Conservation (phyloP, 2,329 filamentous ascomycete species). For the Pseudopyricularia javanii region DNA sequence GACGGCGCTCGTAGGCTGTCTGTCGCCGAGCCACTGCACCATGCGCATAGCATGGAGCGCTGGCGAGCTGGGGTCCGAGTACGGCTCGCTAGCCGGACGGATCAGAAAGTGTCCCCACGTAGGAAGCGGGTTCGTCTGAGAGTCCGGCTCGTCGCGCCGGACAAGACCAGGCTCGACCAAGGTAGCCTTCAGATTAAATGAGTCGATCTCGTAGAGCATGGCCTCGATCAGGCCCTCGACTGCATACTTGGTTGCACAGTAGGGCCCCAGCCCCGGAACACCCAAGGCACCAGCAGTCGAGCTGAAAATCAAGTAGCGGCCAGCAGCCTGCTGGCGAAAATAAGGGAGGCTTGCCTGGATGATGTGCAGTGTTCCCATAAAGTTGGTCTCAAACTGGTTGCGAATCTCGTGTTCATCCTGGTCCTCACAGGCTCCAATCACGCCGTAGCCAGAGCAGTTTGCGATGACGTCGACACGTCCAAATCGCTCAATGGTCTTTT, state of each 20-base stretch:
- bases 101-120: conserved; percentile 89
- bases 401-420: conserved; percentile 91
- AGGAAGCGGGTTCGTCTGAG: conserved; percentile 41
- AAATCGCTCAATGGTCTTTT: conserved; percentile 60
- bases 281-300: conserved; percentile 87
- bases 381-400: conserved; percentile 96
- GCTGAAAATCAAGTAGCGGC: conserved; percentile 89
- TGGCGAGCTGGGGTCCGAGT: conserved; percentile 64
- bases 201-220: conserved; percentile 89
- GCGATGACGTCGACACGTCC: conserved; percentile 78
- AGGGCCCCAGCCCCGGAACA: conserved; percentile 83
- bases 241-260: conserved; percentile 95
- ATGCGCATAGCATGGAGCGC: conserved; percentile 82
- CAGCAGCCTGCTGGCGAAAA: conserved; percentile 63
- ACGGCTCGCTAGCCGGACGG: conserved; percentile 72
- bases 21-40: conserved; percentile 87
- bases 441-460: conserved; percentile 90
- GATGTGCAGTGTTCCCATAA: conserved; percentile 90
- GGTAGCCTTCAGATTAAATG: conserved; percentile 85
- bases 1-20: conserved; percentile 83
- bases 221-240: conserved; percentile 92
- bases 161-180: conserved; percentile 87
- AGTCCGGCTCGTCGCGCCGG: conserved; percentile 59
- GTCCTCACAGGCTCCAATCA: conserved; percentile 92
- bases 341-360: conserved; percentile 80